These are phyloP conservation scores for Claviceps maximensis DNA, from an alignment of 2,329 filamentous ascomycete genomes.

Conservation along the genomic window DNA sequence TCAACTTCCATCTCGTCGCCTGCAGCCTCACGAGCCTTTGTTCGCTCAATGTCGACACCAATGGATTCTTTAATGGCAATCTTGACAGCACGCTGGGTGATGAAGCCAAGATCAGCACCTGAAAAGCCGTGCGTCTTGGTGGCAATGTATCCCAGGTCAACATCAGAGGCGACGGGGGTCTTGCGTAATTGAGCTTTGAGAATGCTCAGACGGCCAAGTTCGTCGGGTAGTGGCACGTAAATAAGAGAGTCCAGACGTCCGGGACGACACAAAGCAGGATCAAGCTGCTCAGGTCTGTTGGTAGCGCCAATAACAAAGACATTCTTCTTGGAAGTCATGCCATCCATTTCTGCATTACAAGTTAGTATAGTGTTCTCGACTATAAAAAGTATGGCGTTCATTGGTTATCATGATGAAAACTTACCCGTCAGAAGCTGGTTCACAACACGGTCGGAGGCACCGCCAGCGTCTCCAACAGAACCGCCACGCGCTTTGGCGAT, in stretches of 20 bases:
- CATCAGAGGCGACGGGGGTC: slow-evolving; percentile 78
- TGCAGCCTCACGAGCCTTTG: slow-evolving; percentile 76
- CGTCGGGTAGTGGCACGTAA: slow-evolving; percentile 93
- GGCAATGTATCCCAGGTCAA: slow-evolving; percentile 84
- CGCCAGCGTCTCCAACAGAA: slow-evolving; percentile 87
- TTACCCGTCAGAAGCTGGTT: slow-evolving; percentile 96
- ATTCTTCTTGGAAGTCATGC: slow-evolving; percentile 99
- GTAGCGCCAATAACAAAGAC: slow-evolving; percentile 99
- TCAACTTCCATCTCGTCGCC: slow-evolving; percentile 60
- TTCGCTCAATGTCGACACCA: slow-evolving; percentile 71
- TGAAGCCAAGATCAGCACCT: slow-evolving; percentile 97
- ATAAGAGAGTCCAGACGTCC: slow-evolving; percentile 97
- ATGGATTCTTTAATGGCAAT: slow-evolving; percentile 98
- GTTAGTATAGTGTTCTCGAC: slow-evolving; percentile 26
- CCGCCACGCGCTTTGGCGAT: slow-evolving; percentile 99
- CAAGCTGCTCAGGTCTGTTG: slow-evolving; percentile 96
- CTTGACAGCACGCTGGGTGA: slow-evolving; percentile 98
- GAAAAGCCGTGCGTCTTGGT: slow-evolving; percentile 98
- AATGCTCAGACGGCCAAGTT: slow-evolving; percentile 77
- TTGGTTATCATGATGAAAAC: slow-evolving; percentile 17
- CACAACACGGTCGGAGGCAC: slow-evolving; percentile 97
- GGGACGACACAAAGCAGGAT: slow-evolving; percentile 93
- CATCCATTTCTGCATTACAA: slow-evolving; percentile 69
- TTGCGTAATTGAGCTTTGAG: slow-evolving; percentile 95
- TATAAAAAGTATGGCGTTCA: background rate